Conservation (phyloP, 2,329 filamentous ascomycete genomes). For the Aspergillus alliaceus region DNA sequence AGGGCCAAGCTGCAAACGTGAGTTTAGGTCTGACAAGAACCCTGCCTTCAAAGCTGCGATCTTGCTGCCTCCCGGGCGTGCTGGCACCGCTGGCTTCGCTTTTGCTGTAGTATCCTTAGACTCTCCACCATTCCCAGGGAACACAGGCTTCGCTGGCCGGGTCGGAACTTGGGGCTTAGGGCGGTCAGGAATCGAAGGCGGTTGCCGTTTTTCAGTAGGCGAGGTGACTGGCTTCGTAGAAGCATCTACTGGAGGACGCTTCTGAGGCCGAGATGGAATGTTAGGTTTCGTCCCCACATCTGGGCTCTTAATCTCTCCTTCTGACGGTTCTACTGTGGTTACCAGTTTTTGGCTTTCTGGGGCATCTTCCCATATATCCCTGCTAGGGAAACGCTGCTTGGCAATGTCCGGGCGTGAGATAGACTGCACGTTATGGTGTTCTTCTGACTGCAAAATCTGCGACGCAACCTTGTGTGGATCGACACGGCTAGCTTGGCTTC, state of each 20-base stretch:
- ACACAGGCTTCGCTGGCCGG: constrained; percentile 58
- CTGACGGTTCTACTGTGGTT: constrained; percentile 62
- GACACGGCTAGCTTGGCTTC: constrained; percentile 41
- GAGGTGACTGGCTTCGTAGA: constrained; percentile 42
- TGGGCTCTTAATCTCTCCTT: constrained; percentile 49
- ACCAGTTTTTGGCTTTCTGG: constrained; percentile 80
- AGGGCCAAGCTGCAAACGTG: constrained; percentile 83
- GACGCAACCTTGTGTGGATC: constrained; percentile 36
- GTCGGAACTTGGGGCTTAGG: constrained; percentile 67
- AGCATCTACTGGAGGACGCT: constrained; percentile 30
- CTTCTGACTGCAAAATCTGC: constrained; percentile 34
- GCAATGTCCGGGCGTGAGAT: constrained; percentile 51
- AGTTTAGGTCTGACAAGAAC: constrained; percentile 92
- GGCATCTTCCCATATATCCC: constrained; percentile 91
- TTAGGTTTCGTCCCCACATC: constrained; percentile 33
- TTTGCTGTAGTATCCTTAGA: constrained; percentile 50
- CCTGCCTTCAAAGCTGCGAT: constrained; percentile 88
- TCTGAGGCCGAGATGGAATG: constrained; percentile 36
- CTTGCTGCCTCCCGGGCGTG: constrained; percentile 76
- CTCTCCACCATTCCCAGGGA: constrained; percentile 31
- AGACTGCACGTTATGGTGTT: constrained; percentile 17
- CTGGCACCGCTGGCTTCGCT: constrained; percentile 79
- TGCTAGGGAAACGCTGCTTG: constrained; percentile 79
- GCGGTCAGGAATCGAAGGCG: constrained; percentile 56
- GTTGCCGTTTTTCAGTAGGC: constrained; percentile 51